Evolutionary conservation across 2,329 filamentous ascomycete genomes (phyloP), one percentile per base, ranked within the genome.

Genomic region (Hypoxylon sp.): DNA sequence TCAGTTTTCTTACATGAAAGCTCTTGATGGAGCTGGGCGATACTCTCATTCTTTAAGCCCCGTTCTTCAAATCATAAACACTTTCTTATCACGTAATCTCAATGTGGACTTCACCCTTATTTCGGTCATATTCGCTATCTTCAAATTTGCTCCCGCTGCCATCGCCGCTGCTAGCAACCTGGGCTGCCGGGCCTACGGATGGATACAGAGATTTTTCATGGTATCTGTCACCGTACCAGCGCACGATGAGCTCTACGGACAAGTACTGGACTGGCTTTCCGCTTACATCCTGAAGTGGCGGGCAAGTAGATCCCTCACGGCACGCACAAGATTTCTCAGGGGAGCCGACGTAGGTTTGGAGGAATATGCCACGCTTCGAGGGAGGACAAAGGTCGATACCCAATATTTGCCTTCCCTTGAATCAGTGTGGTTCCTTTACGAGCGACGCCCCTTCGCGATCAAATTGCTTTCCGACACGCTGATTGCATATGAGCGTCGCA

Each of bases 371-470:
- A 10, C 8, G 3, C 22, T 29, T 31, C 35, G 47, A 19, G 33
- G 31, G 14, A 61, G 48, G 39, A 54, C 35, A 10, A 61, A 54
- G 29, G 48, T 47, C 13, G 17, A 19, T 22, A 61, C 47, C 14
- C 39, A 61, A 3, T 61, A 54, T 14, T 31, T 44, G 17, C 39
- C 50, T 29, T n/a, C 39, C 13, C 26, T 54, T 14, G 42, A 24
- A 22, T 52, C 48, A 9, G 19, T 54, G 13, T 61, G 50, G 58
- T 54, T 61, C 50, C 4, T 61, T 2, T 54, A 47, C 31, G 50
- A 54, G 22, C 17, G 58, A 9, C 39, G 58, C 1, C 26, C 19
- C 29, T 61, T 61, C n/a, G 29, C 47, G 22, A 39, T 61, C 24
- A 52, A 33, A 26, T 17, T 54, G 11, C 48, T 17, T 1, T 39